phyloP scores from a whole-genome alignment of 75 land plant genomes.

The Pinus taeda region DNA sequence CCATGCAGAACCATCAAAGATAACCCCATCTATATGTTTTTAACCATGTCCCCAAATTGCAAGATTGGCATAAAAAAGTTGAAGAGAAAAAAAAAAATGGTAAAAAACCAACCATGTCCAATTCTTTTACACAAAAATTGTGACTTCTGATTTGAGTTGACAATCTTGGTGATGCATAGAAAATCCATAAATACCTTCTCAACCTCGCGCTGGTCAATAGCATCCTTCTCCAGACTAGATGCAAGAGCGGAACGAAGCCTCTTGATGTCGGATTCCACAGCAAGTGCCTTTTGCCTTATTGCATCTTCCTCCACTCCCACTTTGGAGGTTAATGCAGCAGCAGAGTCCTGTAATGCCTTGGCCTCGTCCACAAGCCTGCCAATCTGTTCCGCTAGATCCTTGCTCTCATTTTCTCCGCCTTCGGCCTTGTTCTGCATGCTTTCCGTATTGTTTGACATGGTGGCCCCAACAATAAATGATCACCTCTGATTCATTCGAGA shows the following conservation, averaged over 20 bases:
- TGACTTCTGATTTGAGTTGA: too few relatives aligned
- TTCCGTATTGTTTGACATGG: too few relatives aligned
- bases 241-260: conserved; percentile 18
- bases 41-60: background rate
- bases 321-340: conserved; percentile 40
- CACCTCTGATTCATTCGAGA: too few relatives aligned
- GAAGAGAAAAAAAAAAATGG: too few relatives aligned
- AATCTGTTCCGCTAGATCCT: conserved; percentile 31
- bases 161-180: background rate
- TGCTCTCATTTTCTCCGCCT: background rate
- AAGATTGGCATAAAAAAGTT: background rate
- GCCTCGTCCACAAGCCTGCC: conserved; percentile 47
- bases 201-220: conserved; percentile 22
- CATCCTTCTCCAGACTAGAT: conserved; percentile 16
- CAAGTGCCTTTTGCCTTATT: conserved; percentile 40
- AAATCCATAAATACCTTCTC: conserved; percentile 38
- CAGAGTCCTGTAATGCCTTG: conserved; percentile 68
- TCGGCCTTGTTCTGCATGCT: too few relatives aligned
- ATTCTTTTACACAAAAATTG: too few relatives aligned
- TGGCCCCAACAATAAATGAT: too few relatives aligned
- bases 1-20: background rate
- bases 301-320: conserved; percentile 50
- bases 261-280: conserved; percentile 45
- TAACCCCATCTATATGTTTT: background rate
- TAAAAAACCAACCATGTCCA: too few relatives aligned